Evolutionary conservation across 192 early-diverging fungal genomes (phyloP), one percentile per base, ranked within the genome.

Genomic region (Backusella parvicylindrica): DNA sequence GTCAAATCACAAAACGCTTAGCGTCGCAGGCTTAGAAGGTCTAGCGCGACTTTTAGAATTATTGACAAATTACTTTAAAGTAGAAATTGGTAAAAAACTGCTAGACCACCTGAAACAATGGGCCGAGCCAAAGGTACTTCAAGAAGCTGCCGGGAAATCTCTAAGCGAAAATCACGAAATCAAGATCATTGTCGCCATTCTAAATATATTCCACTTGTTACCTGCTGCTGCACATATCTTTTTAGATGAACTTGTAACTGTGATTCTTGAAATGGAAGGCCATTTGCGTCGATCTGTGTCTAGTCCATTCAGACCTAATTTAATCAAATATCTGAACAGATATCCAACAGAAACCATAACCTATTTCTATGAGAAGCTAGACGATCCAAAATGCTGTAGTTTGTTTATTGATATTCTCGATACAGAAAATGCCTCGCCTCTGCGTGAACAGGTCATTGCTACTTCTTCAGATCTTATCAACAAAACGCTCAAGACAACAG

Each of bases 41-140:
- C 81, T 99, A 33, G 97, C 96, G 3, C 91, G 97, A 7, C 83
- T 99, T 60, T 80, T 99, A 13, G 93, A 97, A 79, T 85, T 99
- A 0, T 78, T 99, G 76, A 96, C 95, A 31, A 97, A 94, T 83
- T 99, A 98, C 82, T 99, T 99, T 85, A 99, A 98, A 78, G 94
- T 95, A 9, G 97, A 99, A 77, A 97, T 99, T 60, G 97, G 98
- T 18, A 94, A 92, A 71, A 97, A 98, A 86, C 84, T 99, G n/a
- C 77, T 99, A n/a, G 97, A 99, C 79, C 98, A 99, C 80, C 82
- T 99, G 72, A 88, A 91, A 35, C 88, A 92, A 63, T 98, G 96
- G 97, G 95, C 96, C 31, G 94, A 94, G 64, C 95, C 96, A 11
- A 85, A 87, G 49, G 87, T 94, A 60, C 77, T 98, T 15, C 90